phyloP scores from a whole-genome alignment of 495 filamentous ascomycete species.

The Penicillium canescens region DNA sequence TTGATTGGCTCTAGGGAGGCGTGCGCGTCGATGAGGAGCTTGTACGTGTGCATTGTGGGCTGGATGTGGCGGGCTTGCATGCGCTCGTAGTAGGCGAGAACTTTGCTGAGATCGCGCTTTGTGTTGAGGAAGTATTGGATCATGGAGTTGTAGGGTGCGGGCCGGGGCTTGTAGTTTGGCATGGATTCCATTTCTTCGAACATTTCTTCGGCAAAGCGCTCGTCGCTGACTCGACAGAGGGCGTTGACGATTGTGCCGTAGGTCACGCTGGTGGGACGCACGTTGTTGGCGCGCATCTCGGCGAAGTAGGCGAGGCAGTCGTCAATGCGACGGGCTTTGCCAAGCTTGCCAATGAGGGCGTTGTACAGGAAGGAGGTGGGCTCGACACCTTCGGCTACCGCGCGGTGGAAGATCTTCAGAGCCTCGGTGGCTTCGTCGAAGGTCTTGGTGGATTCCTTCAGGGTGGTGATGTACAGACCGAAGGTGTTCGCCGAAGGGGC shows the following conservation, averaged over 20 bases:
- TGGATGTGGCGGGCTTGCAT: slow-evolving; percentile 86
- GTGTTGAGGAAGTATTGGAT: slow-evolving; percentile 99
- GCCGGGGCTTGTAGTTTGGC: slow-evolving; percentile 97
- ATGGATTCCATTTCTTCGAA: slow-evolving; percentile 99
- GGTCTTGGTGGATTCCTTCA: slow-evolving; percentile 94
- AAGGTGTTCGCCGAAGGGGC: slow-evolving; percentile 97
- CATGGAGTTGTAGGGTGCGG: slow-evolving; percentile 96
- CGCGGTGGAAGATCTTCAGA: slow-evolving; percentile 93
- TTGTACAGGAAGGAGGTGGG: slow-evolving; percentile 98
- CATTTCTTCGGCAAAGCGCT: slow-evolving; percentile 95
- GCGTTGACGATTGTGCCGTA: slow-evolving; percentile 99
- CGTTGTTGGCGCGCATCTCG: slow-evolving; percentile 90
- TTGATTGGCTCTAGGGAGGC: slow-evolving; percentile 92
- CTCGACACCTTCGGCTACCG: slow-evolving; percentile 90
- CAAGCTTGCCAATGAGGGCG: slow-evolving; percentile 95
- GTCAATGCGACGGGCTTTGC: slow-evolving; percentile 95
- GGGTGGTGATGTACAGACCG: slow-evolving; percentile 94
- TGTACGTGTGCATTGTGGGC: slow-evolving; percentile 94
- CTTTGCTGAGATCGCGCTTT: slow-evolving; percentile 91
- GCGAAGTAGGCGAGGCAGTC: slow-evolving; percentile 97
- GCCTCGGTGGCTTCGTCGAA: slow-evolving; percentile 97
- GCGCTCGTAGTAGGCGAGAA: slow-evolving; percentile 92
- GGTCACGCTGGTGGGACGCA: slow-evolving; percentile 94
- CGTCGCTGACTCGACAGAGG: slow-evolving; percentile 93
- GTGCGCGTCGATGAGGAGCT: slow-evolving; percentile 93